Percentiles rank a stretch among this genome's conserved stretches.
Evolutionary conservation across 2,329 filamentous ascomycete species (phyloP).

Genomic region (Fusarium sp.): DNA sequence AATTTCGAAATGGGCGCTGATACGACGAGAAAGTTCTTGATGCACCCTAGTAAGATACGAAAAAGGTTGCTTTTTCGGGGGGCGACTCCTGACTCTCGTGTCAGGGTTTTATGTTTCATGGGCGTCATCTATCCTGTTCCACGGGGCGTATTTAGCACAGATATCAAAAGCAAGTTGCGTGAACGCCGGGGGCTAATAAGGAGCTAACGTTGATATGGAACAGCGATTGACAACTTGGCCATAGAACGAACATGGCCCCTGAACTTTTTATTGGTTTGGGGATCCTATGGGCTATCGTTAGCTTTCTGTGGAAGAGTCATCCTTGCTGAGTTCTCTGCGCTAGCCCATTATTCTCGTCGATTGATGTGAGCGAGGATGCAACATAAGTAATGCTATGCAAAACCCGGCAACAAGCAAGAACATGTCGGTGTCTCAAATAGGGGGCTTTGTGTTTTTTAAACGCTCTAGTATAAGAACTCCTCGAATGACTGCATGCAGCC

Average conservation of each 20-base stretch:
- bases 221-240: not conserved
- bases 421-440: no score
- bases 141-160: not conserved
- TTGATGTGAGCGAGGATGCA: not conserved
- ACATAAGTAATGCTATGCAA: not conserved
- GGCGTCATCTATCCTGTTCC: not conserved
- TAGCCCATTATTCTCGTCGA: not conserved
- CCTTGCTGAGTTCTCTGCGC: not conserved
- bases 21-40: not conserved
- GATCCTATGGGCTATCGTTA: rapidly evolving
- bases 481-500: no score
- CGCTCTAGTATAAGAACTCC: not conserved
- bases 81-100: not conserved
- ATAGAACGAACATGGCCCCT: not conserved
- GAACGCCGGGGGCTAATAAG: not conserved
- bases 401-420: not conserved
- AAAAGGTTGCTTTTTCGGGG: not conserved
- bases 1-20: not conserved
- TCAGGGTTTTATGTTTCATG: not conserved
- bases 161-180: not conserved
- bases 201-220: not conserved
- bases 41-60: not conserved
- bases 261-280: not conserved
- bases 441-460: no score
- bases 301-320: not conserved